A percentile compares a stretch with the other conserved stretches of the same genome.
Conservation (phyloP, 2,329 filamentous ascomycete genomes). For the Alternaria sp. region DNA sequence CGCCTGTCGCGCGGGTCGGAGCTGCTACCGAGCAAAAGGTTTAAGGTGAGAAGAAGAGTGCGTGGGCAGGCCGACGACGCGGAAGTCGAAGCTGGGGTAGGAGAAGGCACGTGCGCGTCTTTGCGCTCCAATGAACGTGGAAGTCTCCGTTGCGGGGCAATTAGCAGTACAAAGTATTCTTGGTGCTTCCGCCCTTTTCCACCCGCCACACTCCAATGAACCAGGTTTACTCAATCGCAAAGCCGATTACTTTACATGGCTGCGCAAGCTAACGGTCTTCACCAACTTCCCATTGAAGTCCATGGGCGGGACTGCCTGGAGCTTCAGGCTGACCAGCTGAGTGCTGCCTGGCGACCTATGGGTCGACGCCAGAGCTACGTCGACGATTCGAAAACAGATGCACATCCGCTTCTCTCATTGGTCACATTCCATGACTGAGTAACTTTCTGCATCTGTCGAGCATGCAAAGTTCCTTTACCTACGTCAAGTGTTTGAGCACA, state of each 20-base stretch:
- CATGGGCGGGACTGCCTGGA: constrained; percentile 10
- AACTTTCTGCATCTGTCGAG: constrained; percentile 13
- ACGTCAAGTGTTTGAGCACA: constrained; percentile 6
- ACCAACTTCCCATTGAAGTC: not conserved
- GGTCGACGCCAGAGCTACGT: constrained; percentile 6
- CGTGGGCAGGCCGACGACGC: not conserved
- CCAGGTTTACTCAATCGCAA: not conserved
- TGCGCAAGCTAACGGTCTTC: not conserved
- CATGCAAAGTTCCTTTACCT: not conserved
- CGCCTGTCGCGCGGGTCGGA: constrained; percentile 16
- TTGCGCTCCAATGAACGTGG: not conserved
- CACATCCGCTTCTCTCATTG: not conserved
- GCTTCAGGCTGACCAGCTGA: constrained; percentile 37
- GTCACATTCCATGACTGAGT: constrained; percentile 2
- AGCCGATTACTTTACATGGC: not conserved
- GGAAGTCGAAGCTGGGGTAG: not conserved
- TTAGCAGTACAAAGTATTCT: not conserved
- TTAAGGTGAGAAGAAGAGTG: not conserved
- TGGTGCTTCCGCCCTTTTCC: constrained; percentile 3
- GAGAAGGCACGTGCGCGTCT: not conserved
- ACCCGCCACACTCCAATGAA: not conserved
- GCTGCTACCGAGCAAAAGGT: not conserved
- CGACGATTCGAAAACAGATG: not conserved
- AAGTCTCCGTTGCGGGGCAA: not conserved
- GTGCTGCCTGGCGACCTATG: constrained; percentile 18